Conservation (phyloP, 1,284 basidiomycete species). For the Amylostereum areolatum region DNA sequence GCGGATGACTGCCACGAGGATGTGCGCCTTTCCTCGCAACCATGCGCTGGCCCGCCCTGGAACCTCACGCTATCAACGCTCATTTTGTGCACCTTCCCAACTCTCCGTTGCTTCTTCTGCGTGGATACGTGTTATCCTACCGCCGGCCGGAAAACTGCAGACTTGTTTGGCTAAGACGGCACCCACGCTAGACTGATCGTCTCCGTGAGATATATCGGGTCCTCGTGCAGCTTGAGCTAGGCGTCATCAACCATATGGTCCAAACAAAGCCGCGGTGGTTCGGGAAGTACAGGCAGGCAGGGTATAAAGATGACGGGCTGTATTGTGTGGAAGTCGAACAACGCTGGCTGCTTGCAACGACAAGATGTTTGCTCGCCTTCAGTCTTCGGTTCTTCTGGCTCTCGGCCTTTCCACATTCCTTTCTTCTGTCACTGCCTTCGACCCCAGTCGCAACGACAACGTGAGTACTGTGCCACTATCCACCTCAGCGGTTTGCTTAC, state of each 20-base stretch:
- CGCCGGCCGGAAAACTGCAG: not conserved
- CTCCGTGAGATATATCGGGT: not conserved
- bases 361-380: conserved; percentile 1
- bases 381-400: not conserved
- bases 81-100: not conserved
- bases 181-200: not conserved
- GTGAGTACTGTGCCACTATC: conserved; percentile 6
- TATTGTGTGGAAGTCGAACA: not conserved
- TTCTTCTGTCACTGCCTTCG: conserved; percentile 9
- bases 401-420: not conserved
- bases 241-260: not conserved
- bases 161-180: not conserved
- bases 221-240: not conserved
- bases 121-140: not conserved
- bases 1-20: no score
- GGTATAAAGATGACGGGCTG: not conserved
- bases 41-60: not conserved
- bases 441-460: conserved; percentile 15
- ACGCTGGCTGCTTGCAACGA: not conserved
- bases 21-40: not conserved
- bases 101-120: not conserved
- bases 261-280: not conserved
- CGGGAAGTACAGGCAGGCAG: not conserved
- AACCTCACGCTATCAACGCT: not conserved
- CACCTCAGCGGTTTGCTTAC: not conserved